These are phyloP conservation scores for Fraxinus cuspidata DNA, from an alignment of 257 asterid genomes.

Conservation along the genomic window DNA sequence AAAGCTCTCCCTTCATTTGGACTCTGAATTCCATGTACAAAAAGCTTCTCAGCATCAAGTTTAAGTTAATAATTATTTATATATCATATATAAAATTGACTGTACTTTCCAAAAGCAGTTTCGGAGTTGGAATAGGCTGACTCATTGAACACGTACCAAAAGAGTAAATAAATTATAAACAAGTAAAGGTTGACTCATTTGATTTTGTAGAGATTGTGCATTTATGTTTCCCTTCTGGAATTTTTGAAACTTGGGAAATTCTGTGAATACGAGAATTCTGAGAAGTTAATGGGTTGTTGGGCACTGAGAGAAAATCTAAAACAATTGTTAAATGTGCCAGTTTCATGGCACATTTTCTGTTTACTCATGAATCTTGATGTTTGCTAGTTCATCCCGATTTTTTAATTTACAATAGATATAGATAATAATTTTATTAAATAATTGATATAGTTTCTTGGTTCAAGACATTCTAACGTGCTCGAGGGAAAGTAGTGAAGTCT, in stretches of 20 bases:
- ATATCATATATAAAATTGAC: background rate
- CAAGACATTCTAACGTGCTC: background rate
- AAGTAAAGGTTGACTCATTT: background rate
- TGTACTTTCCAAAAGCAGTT: background rate
- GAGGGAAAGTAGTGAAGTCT: background rate
- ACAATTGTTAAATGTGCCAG: constrained; percentile 9
- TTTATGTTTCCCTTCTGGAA: background rate
- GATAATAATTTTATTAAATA: background rate
- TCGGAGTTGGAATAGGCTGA: background rate
- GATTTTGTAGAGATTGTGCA: background rate
- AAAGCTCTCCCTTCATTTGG: background rate
- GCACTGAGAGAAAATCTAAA: constrained; percentile 5
- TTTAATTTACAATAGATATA: background rate
- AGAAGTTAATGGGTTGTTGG: background rate
- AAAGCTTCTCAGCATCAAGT: background rate
- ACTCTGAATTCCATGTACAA: background rate
- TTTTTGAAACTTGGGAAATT: background rate
- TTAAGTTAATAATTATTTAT: background rate
- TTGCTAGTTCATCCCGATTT: background rate
- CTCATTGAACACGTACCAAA: background rate
- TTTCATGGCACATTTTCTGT: background rate
- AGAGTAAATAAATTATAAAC: background rate
- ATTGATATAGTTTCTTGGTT: background rate
- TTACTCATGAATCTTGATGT: background rate
- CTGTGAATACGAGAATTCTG: background rate